phyloP scores from a whole-genome alignment of 495 filamentous ascomycete genomes.

The Tuber borchii region DNA sequence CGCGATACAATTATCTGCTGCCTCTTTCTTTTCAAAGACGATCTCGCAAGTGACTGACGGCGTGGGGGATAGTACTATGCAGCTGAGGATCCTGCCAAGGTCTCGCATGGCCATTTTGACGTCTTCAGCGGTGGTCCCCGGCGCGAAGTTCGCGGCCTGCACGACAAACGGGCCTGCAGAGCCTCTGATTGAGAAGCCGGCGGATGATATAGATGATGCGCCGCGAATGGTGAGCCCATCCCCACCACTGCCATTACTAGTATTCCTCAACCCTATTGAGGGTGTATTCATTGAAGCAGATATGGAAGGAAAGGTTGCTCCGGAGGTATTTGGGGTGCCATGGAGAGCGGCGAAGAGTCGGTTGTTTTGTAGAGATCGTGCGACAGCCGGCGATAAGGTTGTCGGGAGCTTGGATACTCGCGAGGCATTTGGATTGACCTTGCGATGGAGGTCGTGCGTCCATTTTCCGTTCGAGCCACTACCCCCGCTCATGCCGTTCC shows the following conservation, averaged over 20 bases:
- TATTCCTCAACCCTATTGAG: conserved; percentile 22
- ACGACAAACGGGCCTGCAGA: conserved; percentile 76
- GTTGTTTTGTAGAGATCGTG: conserved; percentile 38
- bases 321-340: conserved; percentile 9
- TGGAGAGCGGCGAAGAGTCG: conserved; percentile 44
- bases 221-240: conserved; percentile 37
- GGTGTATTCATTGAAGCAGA: not conserved
- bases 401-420: conserved; percentile 40
- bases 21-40: conserved; percentile 66
- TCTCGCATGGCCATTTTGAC: conserved; percentile 80
- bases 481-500: conserved; percentile 33
- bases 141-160: conserved; percentile 80
- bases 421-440: conserved; percentile 42
- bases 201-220: conserved; percentile 40
- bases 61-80: conserved; percentile 59
- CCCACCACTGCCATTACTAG: conserved; percentile 4
- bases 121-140: conserved; percentile 87
- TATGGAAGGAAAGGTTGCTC: not conserved
- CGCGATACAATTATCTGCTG: conserved; percentile 70
- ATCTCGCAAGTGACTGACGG: conserved; percentile 85
- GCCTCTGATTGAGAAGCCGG: conserved; percentile 71
- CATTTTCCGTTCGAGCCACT: conserved; percentile 52
- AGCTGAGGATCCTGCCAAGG: conserved; percentile 61
- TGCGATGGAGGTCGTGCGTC: conserved; percentile 53
- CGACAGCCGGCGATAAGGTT: conserved; percentile 42